A percentile compares a stretch with the other conserved stretches of the same genome.
These are phyloP conservation scores for Septoria petroselini DNA, from an alignment of 2,329 filamentous ascomycete species.

Conservation along the genomic window DNA sequence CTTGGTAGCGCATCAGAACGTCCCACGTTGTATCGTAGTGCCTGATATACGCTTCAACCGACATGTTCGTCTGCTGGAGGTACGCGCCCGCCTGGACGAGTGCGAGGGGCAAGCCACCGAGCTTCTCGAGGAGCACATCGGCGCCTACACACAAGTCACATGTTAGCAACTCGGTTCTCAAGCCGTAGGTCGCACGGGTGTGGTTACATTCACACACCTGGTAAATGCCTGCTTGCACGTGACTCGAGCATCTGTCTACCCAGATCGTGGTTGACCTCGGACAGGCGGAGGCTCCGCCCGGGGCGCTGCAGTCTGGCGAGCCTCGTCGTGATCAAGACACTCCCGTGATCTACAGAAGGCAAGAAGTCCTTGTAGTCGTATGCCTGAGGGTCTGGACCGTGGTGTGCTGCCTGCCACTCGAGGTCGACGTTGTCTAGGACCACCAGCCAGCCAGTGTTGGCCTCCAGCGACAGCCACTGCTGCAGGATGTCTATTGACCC, in stretches of 20 bases:
- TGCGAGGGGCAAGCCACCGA: constrained; percentile 14
- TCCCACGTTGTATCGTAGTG: constrained; percentile 6
- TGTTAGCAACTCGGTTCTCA: too few species aligned
- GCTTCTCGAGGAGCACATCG: neutral
- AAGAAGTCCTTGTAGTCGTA: constrained; percentile 25
- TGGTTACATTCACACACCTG: neutral
- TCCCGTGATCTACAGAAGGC: constrained; percentile 31
- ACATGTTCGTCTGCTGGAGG: neutral
- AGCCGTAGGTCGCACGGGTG: too few species aligned
- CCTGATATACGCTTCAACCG: constrained; percentile 1
- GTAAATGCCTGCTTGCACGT: constrained; percentile 20
- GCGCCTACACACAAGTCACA: too few species aligned
- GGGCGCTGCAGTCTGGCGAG: constrained; percentile 8
- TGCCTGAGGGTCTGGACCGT: constrained; percentile 21
- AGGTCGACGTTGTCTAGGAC: constrained; percentile 40
- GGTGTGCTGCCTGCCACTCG: constrained; percentile 2
- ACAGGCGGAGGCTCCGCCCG: constrained; percentile 1
- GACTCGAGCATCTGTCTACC: constrained; percentile 33
- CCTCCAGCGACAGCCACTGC: neutral
- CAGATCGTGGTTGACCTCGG: constrained; percentile 27
- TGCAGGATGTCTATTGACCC: too few species aligned
- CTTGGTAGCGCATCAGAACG: neutral
- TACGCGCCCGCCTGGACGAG: constrained; percentile 15
- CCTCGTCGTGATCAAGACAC: constrained; percentile 34
- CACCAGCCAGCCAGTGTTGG: constrained; percentile 34